Base-by-base conservation (phyloP, 1,139 yeast genomes). In the Hyphopichia khmerensis region DNA sequence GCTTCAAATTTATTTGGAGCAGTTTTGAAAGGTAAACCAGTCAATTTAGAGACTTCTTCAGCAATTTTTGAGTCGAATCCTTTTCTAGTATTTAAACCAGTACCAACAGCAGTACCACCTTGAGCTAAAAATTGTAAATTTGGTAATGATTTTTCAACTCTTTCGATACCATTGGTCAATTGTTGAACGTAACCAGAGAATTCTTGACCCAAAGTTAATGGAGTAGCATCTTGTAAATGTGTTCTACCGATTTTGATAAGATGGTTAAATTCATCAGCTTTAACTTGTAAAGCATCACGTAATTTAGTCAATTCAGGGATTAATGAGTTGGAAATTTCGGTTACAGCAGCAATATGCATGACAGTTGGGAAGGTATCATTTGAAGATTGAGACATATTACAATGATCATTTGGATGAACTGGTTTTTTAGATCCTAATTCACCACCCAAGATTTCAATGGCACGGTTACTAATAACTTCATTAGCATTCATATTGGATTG, bases 21-120 rank as follows among this genome's bases (percentile, higher is more conserved):
- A 41, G 96, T 87, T 66, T 76, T 67, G 71, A 90, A 90, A 47
- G 79, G 79, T 57, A 85, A 75, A 40, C 96, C 96, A 39, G 96
- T 87, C 65, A 87, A 79, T 54, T 80, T 77, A 45, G 91, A 68
- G 37, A 87, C 90, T 62, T 82, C 79, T 46, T 72, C 76, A 43
- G 95, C 95, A 52, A 90, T 80, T 56, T 84, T 80, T 53, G 74
- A 80, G 56, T 87, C 93, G 62, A 87, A 90, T 14, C 96, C 96
- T 62, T 78, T 77, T 60, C 65, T 82, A 65, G 96, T 88, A 79
- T 90, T 90, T 55, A 90, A 78, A 48, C 97, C 96, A 38, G 97
- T 90, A 51, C 97, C 97, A 41, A 90, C 97, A 46, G 97, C 97
- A 47, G 97, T 90, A 68, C 97, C 97, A 69, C 97, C 97, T 74